phyloP scores from a whole-genome alignment of 108 stramenopile species.

The Pseudonitzschia pungens region DNA sequence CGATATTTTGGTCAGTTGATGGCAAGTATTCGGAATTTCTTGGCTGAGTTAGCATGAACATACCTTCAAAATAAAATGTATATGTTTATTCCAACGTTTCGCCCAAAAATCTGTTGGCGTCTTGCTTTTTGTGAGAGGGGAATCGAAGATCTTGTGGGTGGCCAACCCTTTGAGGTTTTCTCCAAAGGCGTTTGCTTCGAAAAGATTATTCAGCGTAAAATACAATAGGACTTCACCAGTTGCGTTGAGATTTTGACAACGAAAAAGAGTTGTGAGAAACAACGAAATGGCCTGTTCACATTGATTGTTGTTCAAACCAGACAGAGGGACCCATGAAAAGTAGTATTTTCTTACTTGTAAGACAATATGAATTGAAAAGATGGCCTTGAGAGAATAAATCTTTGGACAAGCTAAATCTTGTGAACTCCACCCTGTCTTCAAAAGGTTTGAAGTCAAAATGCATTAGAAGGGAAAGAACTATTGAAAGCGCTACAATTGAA shows the following conservation, averaged over 20 bases:
- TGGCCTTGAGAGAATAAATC: slow-evolving; percentile 29
- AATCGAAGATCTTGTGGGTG: slow-evolving; percentile 27
- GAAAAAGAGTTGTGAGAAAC: not conserved
- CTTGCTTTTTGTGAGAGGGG: slow-evolving; percentile 40
- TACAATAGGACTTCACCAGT: slow-evolving; percentile 20
- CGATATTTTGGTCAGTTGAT: not conserved
- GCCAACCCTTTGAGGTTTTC: slow-evolving; percentile 32
- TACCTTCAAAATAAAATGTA: slow-evolving; percentile 44
- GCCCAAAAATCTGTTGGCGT: slow-evolving; percentile 51
- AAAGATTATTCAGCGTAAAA: slow-evolving; percentile 20
- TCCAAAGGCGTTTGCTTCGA: slow-evolving; percentile 23
- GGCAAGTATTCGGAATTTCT: not conserved
- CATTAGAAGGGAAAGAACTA: slow-evolving; percentile 28
- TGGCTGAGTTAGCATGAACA: not conserved
- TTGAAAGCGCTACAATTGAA: slow-evolving; percentile 26
- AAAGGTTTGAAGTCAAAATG: slow-evolving; percentile 41
- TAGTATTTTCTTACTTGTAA: slow-evolving; percentile 14
- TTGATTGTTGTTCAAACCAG: too few species aligned
- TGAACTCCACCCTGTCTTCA: slow-evolving; percentile 21
- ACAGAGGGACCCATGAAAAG: not conserved
- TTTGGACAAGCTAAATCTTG: slow-evolving; percentile 14
- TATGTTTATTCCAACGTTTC: slow-evolving; percentile 45
- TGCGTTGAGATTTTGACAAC: not conserved
- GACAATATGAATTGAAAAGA: slow-evolving; percentile 38
- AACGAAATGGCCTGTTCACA: not conserved